Conservation (phyloP, 1,284 basidiomycete species). For the Sporisorium iseilematis-ciliati region DNA sequence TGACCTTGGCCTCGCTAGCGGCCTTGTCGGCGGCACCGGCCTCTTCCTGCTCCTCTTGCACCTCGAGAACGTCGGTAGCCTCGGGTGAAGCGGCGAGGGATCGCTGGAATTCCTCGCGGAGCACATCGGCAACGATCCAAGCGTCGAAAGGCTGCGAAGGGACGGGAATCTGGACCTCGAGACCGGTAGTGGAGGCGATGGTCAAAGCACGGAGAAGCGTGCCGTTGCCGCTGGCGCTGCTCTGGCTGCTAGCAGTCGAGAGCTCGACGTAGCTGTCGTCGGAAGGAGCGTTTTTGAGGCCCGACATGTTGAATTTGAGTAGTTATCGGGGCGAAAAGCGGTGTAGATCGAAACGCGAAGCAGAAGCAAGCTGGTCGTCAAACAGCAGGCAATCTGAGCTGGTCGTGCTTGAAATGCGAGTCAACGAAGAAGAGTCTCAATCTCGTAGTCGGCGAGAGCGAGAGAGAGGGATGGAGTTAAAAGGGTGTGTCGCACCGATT, state of each 20-base stretch:
- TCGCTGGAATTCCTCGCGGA: slow-evolving; percentile 63
- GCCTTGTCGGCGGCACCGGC: slow-evolving; percentile 43
- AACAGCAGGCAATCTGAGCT: slow-evolving; percentile 39
- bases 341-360: neutral
- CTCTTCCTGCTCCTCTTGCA: slow-evolving; percentile 60
- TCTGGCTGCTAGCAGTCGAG: slow-evolving; percentile 49
- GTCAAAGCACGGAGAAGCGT: slow-evolving; percentile 43
- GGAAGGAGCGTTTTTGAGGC: slow-evolving; percentile 43
- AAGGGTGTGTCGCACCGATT: neutral
- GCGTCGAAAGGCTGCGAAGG: slow-evolving; percentile 60
- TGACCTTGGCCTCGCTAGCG: slow-evolving; percentile 49
- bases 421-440: slow-evolving; percentile 12
- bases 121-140: slow-evolving; percentile 62
- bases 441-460: slow-evolving; percentile 15
- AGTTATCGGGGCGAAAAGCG: neutral
- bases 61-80: slow-evolving; percentile 47
- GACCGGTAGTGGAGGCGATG: slow-evolving; percentile 31
- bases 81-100: slow-evolving; percentile 56
- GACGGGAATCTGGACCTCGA: slow-evolving; percentile 59
- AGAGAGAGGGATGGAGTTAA: neutral
- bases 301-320: slow-evolving; percentile 25
- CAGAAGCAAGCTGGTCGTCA: slow-evolving; percentile 45
- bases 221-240: slow-evolving; percentile 45
- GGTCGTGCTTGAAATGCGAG: neutral
- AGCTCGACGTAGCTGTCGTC: slow-evolving; percentile 54